Evolutionary conservation across 495 filamentous ascomycete genomes (phyloP).

Genomic region (Penicillium ochrochloron): DNA sequence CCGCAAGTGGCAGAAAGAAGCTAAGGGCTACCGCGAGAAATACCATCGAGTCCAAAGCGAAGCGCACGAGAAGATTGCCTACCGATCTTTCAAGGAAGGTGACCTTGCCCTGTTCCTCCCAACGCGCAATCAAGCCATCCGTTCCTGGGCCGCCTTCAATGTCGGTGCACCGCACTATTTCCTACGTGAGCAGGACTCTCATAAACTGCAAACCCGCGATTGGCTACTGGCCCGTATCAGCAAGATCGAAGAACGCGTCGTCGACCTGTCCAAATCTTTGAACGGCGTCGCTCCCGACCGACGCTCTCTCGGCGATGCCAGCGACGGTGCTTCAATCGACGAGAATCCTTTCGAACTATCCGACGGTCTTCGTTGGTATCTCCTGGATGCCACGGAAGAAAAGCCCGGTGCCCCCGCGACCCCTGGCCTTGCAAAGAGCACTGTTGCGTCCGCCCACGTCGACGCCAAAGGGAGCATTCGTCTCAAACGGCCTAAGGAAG

Average conservation of each 20-base stretch:
- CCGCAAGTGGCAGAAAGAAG: slow-evolving; percentile 88
- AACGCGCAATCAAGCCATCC: slow-evolving; percentile 88
- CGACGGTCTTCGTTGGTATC: slow-evolving; percentile 94
- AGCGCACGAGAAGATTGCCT: slow-evolving; percentile 95
- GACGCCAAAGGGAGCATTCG: slow-evolving; percentile 78
- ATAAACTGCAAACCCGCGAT: slow-evolving; percentile 80
- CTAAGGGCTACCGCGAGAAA: slow-evolving; percentile 84
- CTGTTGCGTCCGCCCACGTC: slow-evolving; percentile 85
- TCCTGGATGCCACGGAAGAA: slow-evolving; percentile 91
- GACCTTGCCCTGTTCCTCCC: slow-evolving; percentile 95
- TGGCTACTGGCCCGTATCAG: slow-evolving; percentile 95
- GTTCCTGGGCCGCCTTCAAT: slow-evolving; percentile 98
- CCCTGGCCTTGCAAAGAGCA: slow-evolving; percentile 84
- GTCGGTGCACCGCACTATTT: slow-evolving; percentile 97
- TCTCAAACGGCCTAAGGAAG: slow-evolving; percentile 57
- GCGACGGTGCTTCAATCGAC: slow-evolving; percentile 69
- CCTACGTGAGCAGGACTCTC: slow-evolving; percentile 86
- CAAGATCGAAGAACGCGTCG: slow-evolving; percentile 89
- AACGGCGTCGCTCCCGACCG: slow-evolving; percentile 60
- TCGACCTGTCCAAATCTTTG: slow-evolving; percentile 84
- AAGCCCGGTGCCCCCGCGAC: slow-evolving; percentile 93
- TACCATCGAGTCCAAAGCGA: slow-evolving; percentile 83
- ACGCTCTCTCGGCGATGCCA: slow-evolving; percentile 55
- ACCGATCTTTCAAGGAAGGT: slow-evolving; percentile 92
- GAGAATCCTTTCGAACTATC: slow-evolving; percentile 98